Base-by-base conservation (phyloP, 2,329 filamentous ascomycete species). In the Amauroascus niger region DNA sequence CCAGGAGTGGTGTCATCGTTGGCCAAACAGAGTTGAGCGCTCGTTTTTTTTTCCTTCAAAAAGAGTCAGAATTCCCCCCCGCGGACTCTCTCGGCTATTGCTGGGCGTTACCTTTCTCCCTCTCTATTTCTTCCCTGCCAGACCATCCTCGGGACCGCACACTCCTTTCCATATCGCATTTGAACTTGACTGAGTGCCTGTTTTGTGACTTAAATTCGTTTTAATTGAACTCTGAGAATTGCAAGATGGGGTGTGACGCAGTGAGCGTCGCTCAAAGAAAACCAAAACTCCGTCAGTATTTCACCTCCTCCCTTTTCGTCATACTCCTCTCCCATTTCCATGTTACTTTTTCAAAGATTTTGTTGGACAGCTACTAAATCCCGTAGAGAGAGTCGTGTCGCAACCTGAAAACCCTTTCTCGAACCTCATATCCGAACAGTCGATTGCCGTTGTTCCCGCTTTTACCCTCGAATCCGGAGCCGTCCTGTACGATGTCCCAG, bases 381-480 rank as follows among this genome's bases (percentile, higher is more conserved):
- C 74, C 73, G 74, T 75, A 76, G 74, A 76, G 74, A 76, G 68
- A 69, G 66, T 72, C 68, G 67, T 66, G 57, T 64, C 79, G 53
- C 88, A 96, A 71, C 83, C 87, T 64, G 91, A 96, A 74, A 98
- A 97, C 72, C 91, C 90, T 28, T 97, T 90, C 68, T 82, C 87
- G 57, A 73, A 78, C 59, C 78, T 97, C 65, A 95, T 98, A 50
- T 84, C 88, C 50, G 85, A 95, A 64, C 93, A 97, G 72, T 79
- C 85, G 52, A 86, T 95, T 64, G 88, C 86, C 54, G 81, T 93
- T 57, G 81, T 98, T 53, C 91, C 93, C 1, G 83, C 84, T 24
- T 95, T 96, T 69, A 89, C 86, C 7, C 86, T 98, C 60, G 93
- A 98, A 70, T 97, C 90, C 1, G 93, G 93, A 47, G 88, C 86